Base-by-base conservation (phyloP, 2,329 filamentous ascomycete genomes). In the Fusarium transvaalense region DNA sequence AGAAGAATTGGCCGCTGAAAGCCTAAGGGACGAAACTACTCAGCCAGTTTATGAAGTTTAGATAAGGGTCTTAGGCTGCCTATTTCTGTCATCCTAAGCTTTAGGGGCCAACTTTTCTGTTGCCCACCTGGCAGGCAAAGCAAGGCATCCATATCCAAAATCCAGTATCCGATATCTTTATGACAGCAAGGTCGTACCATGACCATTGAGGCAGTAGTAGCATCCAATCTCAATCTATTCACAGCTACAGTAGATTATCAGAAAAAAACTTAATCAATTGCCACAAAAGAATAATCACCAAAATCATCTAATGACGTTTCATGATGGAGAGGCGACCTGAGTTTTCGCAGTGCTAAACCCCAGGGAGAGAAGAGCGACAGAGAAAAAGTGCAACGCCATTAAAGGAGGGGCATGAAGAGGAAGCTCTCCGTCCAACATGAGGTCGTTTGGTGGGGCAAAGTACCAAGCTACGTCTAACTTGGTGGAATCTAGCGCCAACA, bases 291-390 rank as follows among this genome's bases (percentile, higher is more conserved):
- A 32, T 8, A 41, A 25, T 7, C 15, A n/a, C n/a, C n/a, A 37
- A n/a, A 35, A 41, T 29, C 21, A 29, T 64, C 53, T 50, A 37
- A 64, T 70, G 67, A 69, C 66, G 64, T 52, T 54, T 23, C 21
- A 46, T 67, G 54, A 68, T 68, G 55, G 51, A 59, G 56, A 50
- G 61, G 54, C 58, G 57, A 66, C 61, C 59, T 48, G 46, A 50
- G 50, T 58, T 46, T 64, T 63, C 39, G 27, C 21, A 41, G 62
- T 66, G 62, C 66, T 69, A 63, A 57, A 69, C 66, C 66, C 34
- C 50, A 67, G 66, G 34, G 66, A 70, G 66, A 66, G 62, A 69
- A 69, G 66, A 69, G 57, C 66, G 62, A 67, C 66, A 67, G 37
- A 57, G 35, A 47, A 48, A 57, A 52, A 66, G 39, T 42, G 56